Conservation (phyloP, 2,329 filamentous ascomycete genomes). For the Ophiostoma novo-ulmi region DNA sequence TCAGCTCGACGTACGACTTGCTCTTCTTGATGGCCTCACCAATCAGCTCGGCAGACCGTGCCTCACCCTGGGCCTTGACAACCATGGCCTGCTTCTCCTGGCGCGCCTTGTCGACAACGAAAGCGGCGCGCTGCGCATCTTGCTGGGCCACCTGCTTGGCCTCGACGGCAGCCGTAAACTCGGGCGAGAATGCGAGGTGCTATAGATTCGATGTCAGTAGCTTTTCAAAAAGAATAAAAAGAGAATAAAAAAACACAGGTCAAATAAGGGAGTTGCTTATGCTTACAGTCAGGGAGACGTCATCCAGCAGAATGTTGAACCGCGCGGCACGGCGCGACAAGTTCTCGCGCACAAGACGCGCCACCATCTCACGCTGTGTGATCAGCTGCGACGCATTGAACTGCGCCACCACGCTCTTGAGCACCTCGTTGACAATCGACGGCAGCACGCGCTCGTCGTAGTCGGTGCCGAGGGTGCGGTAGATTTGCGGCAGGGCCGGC, state of each 20-base stretch:
- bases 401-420: constrained; percentile 96
- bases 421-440: constrained; percentile 98
- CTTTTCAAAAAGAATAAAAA: too few relatives aligned
- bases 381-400: constrained; percentile 98
- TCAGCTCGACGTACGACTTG: constrained; percentile 91
- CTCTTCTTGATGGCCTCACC: constrained; percentile 99
- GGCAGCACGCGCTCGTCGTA: constrained; percentile 98
- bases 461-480: constrained; percentile 96
- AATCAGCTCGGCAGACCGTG: constrained; percentile 93
- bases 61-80: constrained; percentile 97
- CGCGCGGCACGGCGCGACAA: constrained; percentile 82
- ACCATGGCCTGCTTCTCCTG: constrained; percentile 99
- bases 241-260: background rate
- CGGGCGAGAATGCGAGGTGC: constrained; percentile 68
- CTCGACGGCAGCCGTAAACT: constrained; percentile 68
- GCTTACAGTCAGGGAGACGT: constrained; percentile 89
- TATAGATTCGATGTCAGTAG: constrained; percentile 31
- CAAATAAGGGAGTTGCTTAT: background rate
- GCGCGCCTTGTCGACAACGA: constrained; percentile 96
- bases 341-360: constrained; percentile 85
- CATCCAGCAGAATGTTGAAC: constrained; percentile 96
- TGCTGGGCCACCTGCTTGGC: constrained; percentile 75
- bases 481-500: constrained; percentile 89
- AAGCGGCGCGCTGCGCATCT: constrained; percentile 93
- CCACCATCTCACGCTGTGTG: constrained; percentile 97